A percentile compares a stretch with the other conserved stretches of the same genome.
These are phyloP conservation scores for Phyllosticta paracitricarpa DNA, from an alignment of 2,329 filamentous ascomycete genomes.

Conservation along the genomic window DNA sequence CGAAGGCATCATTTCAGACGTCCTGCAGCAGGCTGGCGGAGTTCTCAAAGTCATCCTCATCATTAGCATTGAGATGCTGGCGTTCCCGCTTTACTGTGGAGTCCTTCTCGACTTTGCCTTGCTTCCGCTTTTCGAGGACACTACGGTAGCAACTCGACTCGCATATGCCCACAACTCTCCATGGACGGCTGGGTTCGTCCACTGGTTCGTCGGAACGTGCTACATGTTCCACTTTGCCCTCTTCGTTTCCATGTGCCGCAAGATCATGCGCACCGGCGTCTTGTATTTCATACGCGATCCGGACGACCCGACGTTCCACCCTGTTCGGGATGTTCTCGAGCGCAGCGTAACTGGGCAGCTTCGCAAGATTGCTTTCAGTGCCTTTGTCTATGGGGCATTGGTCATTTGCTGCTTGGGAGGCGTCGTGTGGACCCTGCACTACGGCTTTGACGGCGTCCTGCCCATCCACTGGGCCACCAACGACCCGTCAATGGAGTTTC, in stretches of 20 bases:
- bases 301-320: constrained; percentile 96
- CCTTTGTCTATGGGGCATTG: constrained; percentile 85
- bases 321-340: constrained; percentile 91
- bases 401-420: constrained; percentile 90
- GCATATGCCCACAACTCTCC: constrained; percentile 71
- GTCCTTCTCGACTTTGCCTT: constrained; percentile 80
- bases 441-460: constrained; percentile 58
- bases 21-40: constrained; percentile 84
- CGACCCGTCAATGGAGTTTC: constrained; percentile 87
- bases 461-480: constrained; percentile 92
- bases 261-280: constrained; percentile 91
- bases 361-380: constrained; percentile 91
- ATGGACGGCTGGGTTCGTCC: constrained; percentile 85
- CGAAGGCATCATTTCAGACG: constrained; percentile 71
- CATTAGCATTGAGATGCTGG: constrained; percentile 97
- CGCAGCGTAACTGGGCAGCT: constrained; percentile 86
- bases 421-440: constrained; percentile 83
- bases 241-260: constrained; percentile 97
- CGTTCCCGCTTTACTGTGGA: constrained; percentile 93
- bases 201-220: constrained; percentile 97
- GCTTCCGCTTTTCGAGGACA: constrained; percentile 76
- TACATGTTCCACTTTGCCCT: constrained; percentile 99
- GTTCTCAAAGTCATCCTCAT: constrained; percentile 97
- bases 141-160: constrained; percentile 66
- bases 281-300: constrained; percentile 97